These are phyloP conservation scores for Stagonosporopsis rhizophila DNA, from an alignment of 2,329 filamentous ascomycete species.

Conservation along the genomic window DNA sequence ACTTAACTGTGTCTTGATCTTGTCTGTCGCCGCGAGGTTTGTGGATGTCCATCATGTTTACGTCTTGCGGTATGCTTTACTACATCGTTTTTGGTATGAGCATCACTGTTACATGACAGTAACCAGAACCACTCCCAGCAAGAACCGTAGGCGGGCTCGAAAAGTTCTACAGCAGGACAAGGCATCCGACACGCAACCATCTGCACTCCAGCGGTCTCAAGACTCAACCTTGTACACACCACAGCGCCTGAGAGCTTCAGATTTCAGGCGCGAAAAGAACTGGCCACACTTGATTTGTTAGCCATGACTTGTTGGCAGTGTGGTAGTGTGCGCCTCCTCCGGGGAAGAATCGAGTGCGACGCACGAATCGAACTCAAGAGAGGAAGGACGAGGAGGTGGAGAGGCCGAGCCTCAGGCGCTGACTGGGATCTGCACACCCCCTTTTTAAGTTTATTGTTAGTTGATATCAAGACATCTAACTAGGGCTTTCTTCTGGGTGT, in stretches of 20 bases:
- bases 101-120: too few species aligned
- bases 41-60: too few species aligned
- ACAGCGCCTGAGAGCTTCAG: background rate
- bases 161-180: background rate
- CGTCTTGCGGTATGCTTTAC: background rate
- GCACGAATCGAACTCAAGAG: background rate
- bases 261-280: too few species aligned
- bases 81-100: too few species aligned
- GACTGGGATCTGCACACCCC: background rate
- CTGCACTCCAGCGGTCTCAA: background rate
- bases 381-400: constrained; percentile 7
- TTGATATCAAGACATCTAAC: background rate
- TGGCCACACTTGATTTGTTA: too few species aligned
- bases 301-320: background rate
- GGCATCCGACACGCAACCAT: background rate
- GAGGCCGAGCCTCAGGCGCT: constrained; percentile 1
- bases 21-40: background rate
- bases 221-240: background rate
- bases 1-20: background rate
- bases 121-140: too few species aligned
- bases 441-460: background rate
- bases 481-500: too few species aligned
- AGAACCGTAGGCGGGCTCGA: too few species aligned
- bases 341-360: background rate
- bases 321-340: background rate